Percentiles rank a stretch among this genome's conserved stretches.
These are phyloP conservation scores for Fusarium sp. DNA, from an alignment of 2,329 filamentous ascomycete species.

Conservation along the genomic window DNA sequence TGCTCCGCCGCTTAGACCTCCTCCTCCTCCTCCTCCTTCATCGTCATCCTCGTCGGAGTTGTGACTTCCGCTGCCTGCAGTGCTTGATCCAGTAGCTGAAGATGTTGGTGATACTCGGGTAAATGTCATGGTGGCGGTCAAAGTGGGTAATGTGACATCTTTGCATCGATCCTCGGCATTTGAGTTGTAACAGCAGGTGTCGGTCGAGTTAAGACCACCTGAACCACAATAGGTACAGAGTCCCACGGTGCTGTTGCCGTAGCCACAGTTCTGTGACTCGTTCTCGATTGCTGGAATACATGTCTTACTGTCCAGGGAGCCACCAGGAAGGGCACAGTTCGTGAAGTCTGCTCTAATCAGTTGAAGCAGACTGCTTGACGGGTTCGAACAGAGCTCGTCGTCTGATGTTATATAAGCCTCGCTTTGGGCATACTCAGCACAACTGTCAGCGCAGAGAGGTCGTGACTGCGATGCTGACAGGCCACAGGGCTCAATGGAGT, in stretches of 20 bases:
- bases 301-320: slow-evolving; percentile 74
- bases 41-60: slow-evolving; percentile 32
- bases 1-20: slow-evolving; percentile 76
- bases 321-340: slow-evolving; percentile 84
- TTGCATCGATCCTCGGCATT: slow-evolving; percentile 78
- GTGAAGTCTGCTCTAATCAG: slow-evolving; percentile 93
- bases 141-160: slow-evolving; percentile 79
- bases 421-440: slow-evolving; percentile 86
- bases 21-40: neutral
- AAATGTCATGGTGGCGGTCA: slow-evolving; percentile 74
- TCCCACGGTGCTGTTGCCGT: slow-evolving; percentile 73
- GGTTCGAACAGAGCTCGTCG: slow-evolving; percentile 73
- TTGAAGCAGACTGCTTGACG: slow-evolving; percentile 70
- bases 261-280: slow-evolving; percentile 89
- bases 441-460: slow-evolving; percentile 89
- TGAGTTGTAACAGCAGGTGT: slow-evolving; percentile 91
- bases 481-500: slow-evolving; percentile 76
- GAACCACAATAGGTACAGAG: slow-evolving; percentile 87
- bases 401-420: slow-evolving; percentile 87
- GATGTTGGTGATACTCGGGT: slow-evolving; percentile 55
- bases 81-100: slow-evolving; percentile 31
- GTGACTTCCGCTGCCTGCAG: slow-evolving; percentile 25
- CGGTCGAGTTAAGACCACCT: slow-evolving; percentile 89
- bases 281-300: slow-evolving; percentile 84
- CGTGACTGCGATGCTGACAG: slow-evolving; percentile 70